These are phyloP conservation scores for Ramichloridium luteum DNA, from an alignment of 2,329 filamentous ascomycete genomes.

Conservation along the genomic window DNA sequence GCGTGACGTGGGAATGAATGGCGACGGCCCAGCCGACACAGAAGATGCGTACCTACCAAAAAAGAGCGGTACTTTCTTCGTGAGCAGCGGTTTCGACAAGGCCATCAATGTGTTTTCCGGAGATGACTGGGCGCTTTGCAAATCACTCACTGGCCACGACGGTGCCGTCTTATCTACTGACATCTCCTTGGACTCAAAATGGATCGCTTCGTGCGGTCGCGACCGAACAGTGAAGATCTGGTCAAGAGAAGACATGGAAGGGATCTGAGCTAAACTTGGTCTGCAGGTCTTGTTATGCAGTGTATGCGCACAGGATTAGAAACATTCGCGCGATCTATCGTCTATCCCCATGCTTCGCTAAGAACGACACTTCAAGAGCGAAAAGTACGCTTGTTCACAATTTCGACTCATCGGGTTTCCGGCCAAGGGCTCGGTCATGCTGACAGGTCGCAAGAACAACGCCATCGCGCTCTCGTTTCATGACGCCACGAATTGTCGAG, in stretches of 20 bases:
- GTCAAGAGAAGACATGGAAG: conserved; percentile 67
- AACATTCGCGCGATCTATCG: too few relatives aligned
- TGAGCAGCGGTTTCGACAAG: conserved; percentile 83
- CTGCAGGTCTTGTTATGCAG: too few relatives aligned
- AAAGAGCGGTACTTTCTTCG: conserved; percentile 82
- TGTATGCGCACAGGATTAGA: too few relatives aligned
- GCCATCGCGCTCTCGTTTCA: conserved; percentile 25
- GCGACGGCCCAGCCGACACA: conserved; percentile 5
- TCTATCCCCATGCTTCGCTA: too few relatives aligned
- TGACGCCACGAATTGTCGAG: conserved; percentile 28
- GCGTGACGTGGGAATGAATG: conserved; percentile 5
- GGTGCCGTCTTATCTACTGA: conserved; percentile 87
- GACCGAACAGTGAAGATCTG: conserved; percentile 94
- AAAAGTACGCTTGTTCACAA: too few relatives aligned
- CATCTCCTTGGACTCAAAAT: conserved; percentile 70
- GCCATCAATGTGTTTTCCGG: conserved; percentile 93
- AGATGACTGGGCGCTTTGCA: conserved; percentile 87
- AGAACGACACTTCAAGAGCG: too few relatives aligned
- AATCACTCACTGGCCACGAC: conserved; percentile 78
- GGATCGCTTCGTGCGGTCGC: conserved; percentile 90
- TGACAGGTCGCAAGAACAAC: conserved; percentile 18
- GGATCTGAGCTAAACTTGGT: conserved; percentile 15
- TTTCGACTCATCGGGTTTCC: background rate
- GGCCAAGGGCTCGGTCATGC: conserved; percentile 10
- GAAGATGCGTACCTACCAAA: conserved; percentile 42